Conservation (phyloP, 176 grass and related monocot genomes). For the Ampelocalamus luodianensis region DNA sequence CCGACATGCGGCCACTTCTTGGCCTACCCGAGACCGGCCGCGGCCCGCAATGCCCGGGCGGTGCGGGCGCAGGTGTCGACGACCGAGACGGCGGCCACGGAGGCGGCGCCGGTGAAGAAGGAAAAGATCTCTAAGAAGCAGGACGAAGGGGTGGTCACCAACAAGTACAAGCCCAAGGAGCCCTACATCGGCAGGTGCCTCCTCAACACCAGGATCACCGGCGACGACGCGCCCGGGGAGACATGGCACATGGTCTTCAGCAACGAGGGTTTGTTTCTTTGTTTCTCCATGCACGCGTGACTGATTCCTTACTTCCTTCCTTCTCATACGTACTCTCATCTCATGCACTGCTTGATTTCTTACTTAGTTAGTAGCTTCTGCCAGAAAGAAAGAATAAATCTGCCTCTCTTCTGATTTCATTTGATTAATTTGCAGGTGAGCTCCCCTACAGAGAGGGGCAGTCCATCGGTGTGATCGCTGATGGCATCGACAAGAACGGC, state of each 20-base stretch:
- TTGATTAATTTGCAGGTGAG: constrained; percentile 42
- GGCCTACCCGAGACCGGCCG: constrained; percentile 28
- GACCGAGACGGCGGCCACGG: constrained; percentile 39
- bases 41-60: background rate
- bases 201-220: constrained; percentile 89
- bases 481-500: constrained; percentile 90
- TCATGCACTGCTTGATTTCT: background rate
- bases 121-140: constrained; percentile 77
- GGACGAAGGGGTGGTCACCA: constrained; percentile 73
- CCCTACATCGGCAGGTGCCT: constrained; percentile 78
- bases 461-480: constrained; percentile 85
- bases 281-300: background rate
- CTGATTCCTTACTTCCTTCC: background rate
- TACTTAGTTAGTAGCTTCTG: background rate
- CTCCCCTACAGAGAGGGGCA: constrained; percentile 90
- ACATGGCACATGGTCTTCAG: constrained; percentile 99
- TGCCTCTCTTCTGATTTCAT: background rate
- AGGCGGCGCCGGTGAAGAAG: constrained; percentile 46
- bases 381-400: background rate
- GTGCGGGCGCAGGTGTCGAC: constrained; percentile 65
- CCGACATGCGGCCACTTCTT: constrained; percentile 40
- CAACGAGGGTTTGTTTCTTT: constrained; percentile 62
- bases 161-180: constrained; percentile 84
- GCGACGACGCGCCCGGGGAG: constrained; percentile 83
- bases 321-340: background rate